A percentile compares a stretch with the other conserved stretches of the same genome.
These are phyloP conservation scores for Drosera spatulata DNA, from an alignment of 179 eudicot species.

Conservation along the genomic window DNA sequence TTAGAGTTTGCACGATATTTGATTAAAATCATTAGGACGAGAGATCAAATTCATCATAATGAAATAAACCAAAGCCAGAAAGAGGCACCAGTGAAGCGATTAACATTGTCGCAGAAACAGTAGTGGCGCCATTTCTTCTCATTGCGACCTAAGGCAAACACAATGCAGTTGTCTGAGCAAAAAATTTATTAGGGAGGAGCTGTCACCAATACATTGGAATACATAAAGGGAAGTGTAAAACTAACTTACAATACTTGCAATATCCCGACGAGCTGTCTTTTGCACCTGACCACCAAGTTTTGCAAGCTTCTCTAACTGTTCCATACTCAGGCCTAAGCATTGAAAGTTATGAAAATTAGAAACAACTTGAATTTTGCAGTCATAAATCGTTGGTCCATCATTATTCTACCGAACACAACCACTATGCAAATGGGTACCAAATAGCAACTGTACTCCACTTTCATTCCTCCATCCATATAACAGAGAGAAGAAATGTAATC, in stretches of 20 bases:
- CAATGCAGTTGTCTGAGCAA: too few species aligned
- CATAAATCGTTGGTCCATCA: too few species aligned
- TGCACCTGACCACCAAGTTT: slow-evolving; percentile 54
- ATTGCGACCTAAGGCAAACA: slow-evolving; percentile 52
- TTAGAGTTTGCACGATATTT: too few species aligned
- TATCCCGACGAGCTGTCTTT: slow-evolving; percentile 96
- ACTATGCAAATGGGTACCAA: too few species aligned
- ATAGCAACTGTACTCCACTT: too few species aligned
- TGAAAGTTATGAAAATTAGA: not conserved
- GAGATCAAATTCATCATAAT: not conserved
- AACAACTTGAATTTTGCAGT: too few species aligned
- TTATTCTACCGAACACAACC: too few species aligned
- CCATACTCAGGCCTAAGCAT: slow-evolving; percentile 45
- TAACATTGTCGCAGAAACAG: slow-evolving; percentile 94
- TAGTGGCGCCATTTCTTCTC: slow-evolving; percentile 83
- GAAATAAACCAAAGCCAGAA: not conserved
- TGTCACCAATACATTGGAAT: too few species aligned
- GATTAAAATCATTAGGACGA: not conserved
- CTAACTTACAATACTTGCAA: slow-evolving; percentile 79
- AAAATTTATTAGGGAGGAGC: too few species aligned
- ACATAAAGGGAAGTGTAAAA: too few species aligned
- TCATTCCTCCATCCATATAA: too few species aligned
- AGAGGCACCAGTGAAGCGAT: slow-evolving; percentile 73
- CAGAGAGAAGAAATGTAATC: too few species aligned
- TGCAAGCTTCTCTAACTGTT: slow-evolving; percentile 81